These are phyloP conservation scores for Alternaria tenuissima DNA, from an alignment of 2,329 filamentous ascomycete genomes.

Conservation along the genomic window DNA sequence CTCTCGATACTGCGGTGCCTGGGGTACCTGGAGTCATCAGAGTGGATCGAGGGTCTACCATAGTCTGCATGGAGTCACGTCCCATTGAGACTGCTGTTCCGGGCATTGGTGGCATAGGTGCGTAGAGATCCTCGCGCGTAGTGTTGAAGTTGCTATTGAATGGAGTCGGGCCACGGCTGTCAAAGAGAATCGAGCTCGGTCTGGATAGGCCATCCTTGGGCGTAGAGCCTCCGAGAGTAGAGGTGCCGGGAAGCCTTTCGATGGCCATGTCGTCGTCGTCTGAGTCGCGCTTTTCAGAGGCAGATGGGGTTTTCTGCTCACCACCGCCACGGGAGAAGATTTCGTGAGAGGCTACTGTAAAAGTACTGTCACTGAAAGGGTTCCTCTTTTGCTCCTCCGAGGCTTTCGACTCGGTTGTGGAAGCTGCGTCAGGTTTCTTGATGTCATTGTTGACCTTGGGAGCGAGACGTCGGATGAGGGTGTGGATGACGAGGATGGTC, in stretches of 20 bases:
- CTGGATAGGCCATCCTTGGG: slow-evolving; percentile 27
- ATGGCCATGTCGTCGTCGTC: slow-evolving; percentile 39
- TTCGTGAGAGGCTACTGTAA: slow-evolving; percentile 4
- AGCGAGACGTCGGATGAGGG: slow-evolving; percentile 37
- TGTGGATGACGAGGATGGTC: slow-evolving; percentile 40
- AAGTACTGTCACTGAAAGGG: slow-evolving; percentile 12
- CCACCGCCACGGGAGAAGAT: background rate
- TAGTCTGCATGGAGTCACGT: slow-evolving; percentile 28
- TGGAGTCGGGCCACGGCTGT: slow-evolving; percentile 36
- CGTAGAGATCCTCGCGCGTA: slow-evolving; percentile 22
- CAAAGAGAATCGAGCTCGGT: slow-evolving; percentile 31
- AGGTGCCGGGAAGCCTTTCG: slow-evolving; percentile 27
- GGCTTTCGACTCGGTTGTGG: background rate
- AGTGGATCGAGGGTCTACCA: slow-evolving; percentile 10
- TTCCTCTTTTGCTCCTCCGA: slow-evolving; percentile 9
- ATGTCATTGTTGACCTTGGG: slow-evolving; percentile 13
- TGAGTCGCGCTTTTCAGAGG: slow-evolving; percentile 23
- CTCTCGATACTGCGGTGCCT: background rate
- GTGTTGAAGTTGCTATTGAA: slow-evolving; percentile 29
- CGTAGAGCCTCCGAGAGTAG: slow-evolving; percentile 31
- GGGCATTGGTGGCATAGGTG: slow-evolving; percentile 4
- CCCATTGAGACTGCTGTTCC: background rate
- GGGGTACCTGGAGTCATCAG: background rate
- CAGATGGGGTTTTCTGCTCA: slow-evolving; percentile 1
- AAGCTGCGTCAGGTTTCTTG: background rate